These are phyloP conservation scores for Arctium lappa DNA, from an alignment of 129 eudicot species.

Conservation along the genomic window DNA sequence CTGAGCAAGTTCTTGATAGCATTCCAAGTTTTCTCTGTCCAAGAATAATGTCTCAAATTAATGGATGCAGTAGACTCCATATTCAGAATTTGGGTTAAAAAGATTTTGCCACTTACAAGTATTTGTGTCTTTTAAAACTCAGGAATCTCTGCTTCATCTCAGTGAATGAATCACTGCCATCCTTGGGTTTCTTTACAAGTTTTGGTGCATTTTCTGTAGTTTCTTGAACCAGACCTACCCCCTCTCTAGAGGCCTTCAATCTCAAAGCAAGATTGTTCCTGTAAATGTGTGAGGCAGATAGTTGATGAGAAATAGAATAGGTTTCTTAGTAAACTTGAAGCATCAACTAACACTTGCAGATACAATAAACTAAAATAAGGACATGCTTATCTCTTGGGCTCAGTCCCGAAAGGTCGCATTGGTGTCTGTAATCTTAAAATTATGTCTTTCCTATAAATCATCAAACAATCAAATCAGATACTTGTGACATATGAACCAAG, in stretches of 20 bases:
- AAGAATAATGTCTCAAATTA: conserved; percentile 6
- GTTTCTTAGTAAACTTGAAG: neutral
- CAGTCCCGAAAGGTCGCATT: conserved; percentile 49
- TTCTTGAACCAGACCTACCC: conserved; percentile 48
- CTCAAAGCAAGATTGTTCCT: conserved; percentile 52
- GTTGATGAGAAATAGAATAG: conserved; percentile 11
- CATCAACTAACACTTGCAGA: conserved; percentile 22
- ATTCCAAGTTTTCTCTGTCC: conserved; percentile 66
- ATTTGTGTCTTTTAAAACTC: conserved; percentile 71
- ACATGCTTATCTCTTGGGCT: conserved; percentile 53
- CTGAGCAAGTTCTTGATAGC: conserved; percentile 65
- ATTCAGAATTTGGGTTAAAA: neutral
- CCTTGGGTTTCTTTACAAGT: conserved; percentile 23
- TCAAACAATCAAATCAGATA: conserved; percentile 37
- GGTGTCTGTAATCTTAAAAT: conserved; percentile 46
- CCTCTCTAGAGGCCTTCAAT: conserved; percentile 49
- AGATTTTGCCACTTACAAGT: conserved; percentile 52
- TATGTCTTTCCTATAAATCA: conserved; percentile 47
- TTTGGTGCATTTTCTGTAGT: conserved; percentile 27
- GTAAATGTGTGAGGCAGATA: conserved; percentile 19
- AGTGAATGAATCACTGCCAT: conserved; percentile 38
- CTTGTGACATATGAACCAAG: conserved; percentile 15
- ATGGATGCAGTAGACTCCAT: neutral
- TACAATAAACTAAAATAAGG: conserved; percentile 29
- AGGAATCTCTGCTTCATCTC: conserved; percentile 71